phyloP scores from a whole-genome alignment of 805 yeast species.

The Candida michaelii region DNA sequence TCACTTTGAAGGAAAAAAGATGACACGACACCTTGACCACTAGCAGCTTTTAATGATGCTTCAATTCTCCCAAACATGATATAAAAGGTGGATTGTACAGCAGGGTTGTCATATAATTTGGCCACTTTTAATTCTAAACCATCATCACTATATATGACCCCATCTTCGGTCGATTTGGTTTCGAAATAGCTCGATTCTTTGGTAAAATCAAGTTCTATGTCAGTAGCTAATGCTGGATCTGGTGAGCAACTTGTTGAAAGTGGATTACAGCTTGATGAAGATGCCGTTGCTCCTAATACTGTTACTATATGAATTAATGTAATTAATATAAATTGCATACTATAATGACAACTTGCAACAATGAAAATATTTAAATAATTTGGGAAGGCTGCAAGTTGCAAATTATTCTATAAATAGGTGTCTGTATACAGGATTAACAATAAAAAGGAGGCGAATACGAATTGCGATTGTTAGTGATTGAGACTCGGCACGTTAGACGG shows the following conservation, averaged over 20 bases:
- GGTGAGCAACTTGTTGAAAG: constrained; percentile 23
- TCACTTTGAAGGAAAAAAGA: constrained; percentile 77
- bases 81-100: constrained; percentile 70
- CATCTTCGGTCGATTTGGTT: constrained; percentile 37
- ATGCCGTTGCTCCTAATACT: constrained; percentile 10
- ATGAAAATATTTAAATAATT: not conserved
- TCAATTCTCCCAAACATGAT: constrained; percentile 85
- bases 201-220: constrained; percentile 53
- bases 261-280: constrained; percentile 23
- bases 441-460: not conserved
- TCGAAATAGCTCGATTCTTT: constrained; percentile 45
- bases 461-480: not conserved
- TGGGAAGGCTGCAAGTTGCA: constrained; percentile 4
- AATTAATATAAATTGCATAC: not conserved
- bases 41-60: constrained; percentile 64
- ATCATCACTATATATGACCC: constrained; percentile 38
- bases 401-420: constrained; percentile 9
- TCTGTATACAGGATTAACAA: not conserved
- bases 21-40: constrained; percentile 76
- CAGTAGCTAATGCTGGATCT: constrained; percentile 62
- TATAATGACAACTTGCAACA: not conserved
- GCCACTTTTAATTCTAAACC: constrained; percentile 62
- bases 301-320: constrained; percentile 1
- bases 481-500: too few relatives aligned
- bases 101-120: constrained; percentile 70